Evolutionary conservation across 495 filamentous ascomycete species (phyloP), one percentile per base, ranked within the genome.

Genomic region (Aspergillus bridgeri): DNA sequence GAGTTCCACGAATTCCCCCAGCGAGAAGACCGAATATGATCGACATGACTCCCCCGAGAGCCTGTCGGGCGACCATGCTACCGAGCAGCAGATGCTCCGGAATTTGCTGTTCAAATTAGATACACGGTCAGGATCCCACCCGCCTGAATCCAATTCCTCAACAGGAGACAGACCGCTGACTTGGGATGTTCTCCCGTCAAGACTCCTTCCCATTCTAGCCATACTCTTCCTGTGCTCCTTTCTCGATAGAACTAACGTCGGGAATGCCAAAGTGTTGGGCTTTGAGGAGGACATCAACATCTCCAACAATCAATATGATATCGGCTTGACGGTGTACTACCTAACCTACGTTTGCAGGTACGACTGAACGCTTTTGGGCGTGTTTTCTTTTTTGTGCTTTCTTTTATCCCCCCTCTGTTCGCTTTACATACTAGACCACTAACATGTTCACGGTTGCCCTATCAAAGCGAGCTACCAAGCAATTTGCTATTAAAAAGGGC

Each of bases 281-380:
- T 71, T 87, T 64, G 74, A 70, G 53, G 63, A 69, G 3, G 82
- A 85, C 38, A 63, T 87, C 33, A 54, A 80, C 27, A 80, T 88
- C 22, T 64, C 79, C 3, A 77, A 82, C 11, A 75, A 83, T 56
- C 81, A 91, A 63, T 92, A 90, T 67, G 86, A 90, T 45, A 83
- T 86, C 62, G 81, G 81, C 5, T 51, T 79, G 55, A 58, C 69
- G 1, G 70, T 79, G 0, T 83, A 76, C 62, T 91, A 90, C 70
- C 82, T 91, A 63, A 77, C 85, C 29, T 92, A 90, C 66, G 72
- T 87, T 33, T 69, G 65, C 64, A 75, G 73, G 73, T 76, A 48
- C 38, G 60, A 57, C 19, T 22, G 19, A 43, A 33, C 6, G 38
- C n/a, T 17, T 49, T 24, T 23, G 19, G 6, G 2, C 20, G 6